These are phyloP conservation scores for Hypoxylon crocopeplum DNA, from an alignment of 495 filamentous ascomycete genomes.

Conservation along the genomic window DNA sequence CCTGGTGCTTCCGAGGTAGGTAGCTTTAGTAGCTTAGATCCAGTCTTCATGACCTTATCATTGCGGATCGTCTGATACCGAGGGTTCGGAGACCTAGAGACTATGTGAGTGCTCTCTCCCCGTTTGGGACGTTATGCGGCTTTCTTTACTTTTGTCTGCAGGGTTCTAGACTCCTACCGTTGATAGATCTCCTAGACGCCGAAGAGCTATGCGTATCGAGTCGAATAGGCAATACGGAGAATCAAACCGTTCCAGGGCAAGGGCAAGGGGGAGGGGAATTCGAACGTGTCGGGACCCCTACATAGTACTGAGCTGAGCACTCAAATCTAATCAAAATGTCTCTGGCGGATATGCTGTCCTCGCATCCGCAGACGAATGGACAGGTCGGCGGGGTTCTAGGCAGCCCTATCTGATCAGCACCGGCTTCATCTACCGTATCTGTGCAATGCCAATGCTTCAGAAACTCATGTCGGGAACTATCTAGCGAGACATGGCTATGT, in stretches of 20 bases:
- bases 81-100: background rate
- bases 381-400: background rate
- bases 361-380: conserved; percentile 28
- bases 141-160: background rate
- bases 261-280: conserved; percentile 3
- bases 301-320: conserved; percentile 10
- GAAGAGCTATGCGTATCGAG: conserved; percentile 11
- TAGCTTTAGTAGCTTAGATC: too few species aligned
- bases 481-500: conserved; percentile 11
- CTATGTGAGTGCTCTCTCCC: background rate
- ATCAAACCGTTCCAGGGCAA: too few species aligned
- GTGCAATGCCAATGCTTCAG: background rate
- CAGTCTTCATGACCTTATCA: background rate
- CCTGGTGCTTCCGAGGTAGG: too few species aligned
- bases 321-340: conserved; percentile 15
- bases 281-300: conserved; percentile 6
- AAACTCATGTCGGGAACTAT: conserved; percentile 7
- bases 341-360: conserved; percentile 28
- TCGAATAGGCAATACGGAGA: conserved; percentile 29
- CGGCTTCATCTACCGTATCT: background rate
- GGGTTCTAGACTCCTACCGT: background rate
- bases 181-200: background rate
- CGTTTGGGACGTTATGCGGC: conserved; percentile 21
- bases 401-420: conserved; percentile 22
- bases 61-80: conserved; percentile 6